These are phyloP conservation scores for Zasmidium cellare DNA, from an alignment of 2,329 filamentous ascomycete genomes.

Conservation along the genomic window DNA sequence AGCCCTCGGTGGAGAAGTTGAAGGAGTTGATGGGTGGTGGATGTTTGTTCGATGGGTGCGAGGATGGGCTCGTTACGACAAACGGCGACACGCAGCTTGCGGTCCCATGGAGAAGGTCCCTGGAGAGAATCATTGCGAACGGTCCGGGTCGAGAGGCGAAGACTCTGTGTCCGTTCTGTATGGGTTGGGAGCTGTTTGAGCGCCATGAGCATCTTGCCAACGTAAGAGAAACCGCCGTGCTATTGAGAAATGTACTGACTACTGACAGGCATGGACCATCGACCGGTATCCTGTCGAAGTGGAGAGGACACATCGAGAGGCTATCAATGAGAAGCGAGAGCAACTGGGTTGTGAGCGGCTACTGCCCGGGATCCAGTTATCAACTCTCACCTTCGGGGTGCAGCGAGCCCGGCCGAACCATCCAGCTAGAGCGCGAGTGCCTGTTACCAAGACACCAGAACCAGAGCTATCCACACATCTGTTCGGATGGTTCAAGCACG, in stretches of 20 bases:
- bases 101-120: neutral
- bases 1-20: neutral
- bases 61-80: neutral
- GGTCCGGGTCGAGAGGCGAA: neutral
- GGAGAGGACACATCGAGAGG: neutral
- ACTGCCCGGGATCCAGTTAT: neutral
- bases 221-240: neutral
- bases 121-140: neutral
- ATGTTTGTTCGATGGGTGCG: constrained; percentile 6
- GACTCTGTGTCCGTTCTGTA: constrained; percentile 9
- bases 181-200: constrained; percentile 5
- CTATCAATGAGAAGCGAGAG: constrained; percentile 1
- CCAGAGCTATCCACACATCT: neutral
- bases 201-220: constrained; percentile 4
- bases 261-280: neutral
- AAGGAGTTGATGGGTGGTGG: neutral
- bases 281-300: neutral
- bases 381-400: neutral
- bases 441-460: neutral
- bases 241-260: neutral
- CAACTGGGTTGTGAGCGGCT: neutral
- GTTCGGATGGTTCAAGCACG: neutral
- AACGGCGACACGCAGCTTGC: neutral
- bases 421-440: too few species aligned
- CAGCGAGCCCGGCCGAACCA: neutral